Evolutionary conservation across 2,329 filamentous ascomycete species (phyloP).

Genomic region (Podosphaera leucotricha): DNA sequence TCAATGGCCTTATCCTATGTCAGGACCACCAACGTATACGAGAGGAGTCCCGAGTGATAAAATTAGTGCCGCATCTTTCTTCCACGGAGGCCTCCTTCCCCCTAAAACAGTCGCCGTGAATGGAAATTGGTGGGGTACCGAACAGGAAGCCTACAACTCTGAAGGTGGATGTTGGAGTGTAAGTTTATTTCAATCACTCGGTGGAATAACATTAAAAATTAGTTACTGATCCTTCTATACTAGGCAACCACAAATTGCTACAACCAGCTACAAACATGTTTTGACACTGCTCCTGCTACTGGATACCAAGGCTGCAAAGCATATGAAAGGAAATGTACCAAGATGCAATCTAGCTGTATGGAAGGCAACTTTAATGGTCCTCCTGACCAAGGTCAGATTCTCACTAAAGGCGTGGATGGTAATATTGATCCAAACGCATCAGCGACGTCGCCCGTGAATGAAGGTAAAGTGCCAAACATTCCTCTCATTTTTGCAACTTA

Average conservation of each 20-base stretch:
- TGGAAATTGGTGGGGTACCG: conserved; percentile 47
- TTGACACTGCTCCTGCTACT: conserved; percentile 30
- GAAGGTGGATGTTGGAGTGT: conserved; percentile 35
- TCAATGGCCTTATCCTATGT: conserved; percentile 30
- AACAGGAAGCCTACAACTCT: conserved; percentile 31
- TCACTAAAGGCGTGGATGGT: conserved; percentile 9
- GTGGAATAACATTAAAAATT: too few species aligned
- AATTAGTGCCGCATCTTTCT: background rate
- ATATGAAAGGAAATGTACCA: conserved; percentile 38
- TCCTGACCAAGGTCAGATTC: conserved; percentile 19
- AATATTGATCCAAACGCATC: background rate
- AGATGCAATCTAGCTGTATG: conserved; percentile 22
- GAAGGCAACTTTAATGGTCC: conserved; percentile 23
- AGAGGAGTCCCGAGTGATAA: background rate
- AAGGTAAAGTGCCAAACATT: too few species aligned
- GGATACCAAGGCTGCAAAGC: conserved; percentile 33
- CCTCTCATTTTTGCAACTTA: too few species aligned
- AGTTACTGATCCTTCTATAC: too few species aligned
- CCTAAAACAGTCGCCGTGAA: conserved; percentile 36
- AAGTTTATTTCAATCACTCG: too few species aligned
- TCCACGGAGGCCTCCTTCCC: conserved; percentile 28
- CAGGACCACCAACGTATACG: conserved; percentile 25
- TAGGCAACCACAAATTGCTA: conserved; percentile 29
- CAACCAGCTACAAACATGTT: conserved; percentile 35
- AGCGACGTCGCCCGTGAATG: too few species aligned